A percentile compares a stretch with the other conserved stretches of the same genome.
Evolutionary conservation across 2,329 filamentous ascomycete genomes (phyloP).

Genomic region (Colletotrichum lini): DNA sequence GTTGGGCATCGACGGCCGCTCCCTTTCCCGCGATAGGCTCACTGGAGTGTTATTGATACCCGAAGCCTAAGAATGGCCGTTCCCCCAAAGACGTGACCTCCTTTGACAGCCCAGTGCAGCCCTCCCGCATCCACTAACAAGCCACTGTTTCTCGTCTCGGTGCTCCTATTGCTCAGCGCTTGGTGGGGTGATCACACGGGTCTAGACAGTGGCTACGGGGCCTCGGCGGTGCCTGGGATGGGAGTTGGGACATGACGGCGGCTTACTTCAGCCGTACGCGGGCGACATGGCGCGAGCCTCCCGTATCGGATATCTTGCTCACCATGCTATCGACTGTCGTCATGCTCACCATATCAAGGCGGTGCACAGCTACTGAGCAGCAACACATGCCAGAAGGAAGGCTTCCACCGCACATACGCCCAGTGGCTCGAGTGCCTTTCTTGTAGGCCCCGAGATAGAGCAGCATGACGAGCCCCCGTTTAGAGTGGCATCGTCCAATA

Average conservation of each 20-base stretch:
- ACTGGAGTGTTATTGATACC: constrained; percentile 26
- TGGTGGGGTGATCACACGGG: constrained; percentile 32
- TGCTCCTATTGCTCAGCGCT: constrained; percentile 37
- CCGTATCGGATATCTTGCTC: not conserved
- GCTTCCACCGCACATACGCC: constrained; percentile 3
- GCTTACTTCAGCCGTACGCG: constrained; percentile 7
- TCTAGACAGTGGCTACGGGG: constrained; percentile 18
- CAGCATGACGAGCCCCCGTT: constrained; percentile 34
- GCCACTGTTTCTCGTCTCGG: constrained; percentile 41
- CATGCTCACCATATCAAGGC: constrained; percentile 19
- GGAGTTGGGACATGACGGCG: not conserved
- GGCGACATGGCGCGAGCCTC: constrained; percentile 1
- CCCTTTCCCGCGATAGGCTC: constrained; percentile 33
- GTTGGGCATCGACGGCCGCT: constrained; percentile 44
- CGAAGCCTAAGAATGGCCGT: constrained; percentile 22
- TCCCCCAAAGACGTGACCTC: constrained; percentile 20
- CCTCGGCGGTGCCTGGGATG: constrained; percentile 1
- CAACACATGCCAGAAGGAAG: constrained; percentile 6
- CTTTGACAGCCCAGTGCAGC: constrained; percentile 12
- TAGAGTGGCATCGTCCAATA: constrained; percentile 36
- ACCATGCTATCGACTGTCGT: constrained; percentile 22
- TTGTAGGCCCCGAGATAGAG: constrained; percentile 14
- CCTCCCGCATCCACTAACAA: constrained; percentile 35
- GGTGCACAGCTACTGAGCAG: constrained; percentile 12
- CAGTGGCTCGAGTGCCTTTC: constrained; percentile 2